These are phyloP conservation scores for Podila epicladia DNA, from an alignment of 192 early-diverging fungal genomes.

Conservation along the genomic window DNA sequence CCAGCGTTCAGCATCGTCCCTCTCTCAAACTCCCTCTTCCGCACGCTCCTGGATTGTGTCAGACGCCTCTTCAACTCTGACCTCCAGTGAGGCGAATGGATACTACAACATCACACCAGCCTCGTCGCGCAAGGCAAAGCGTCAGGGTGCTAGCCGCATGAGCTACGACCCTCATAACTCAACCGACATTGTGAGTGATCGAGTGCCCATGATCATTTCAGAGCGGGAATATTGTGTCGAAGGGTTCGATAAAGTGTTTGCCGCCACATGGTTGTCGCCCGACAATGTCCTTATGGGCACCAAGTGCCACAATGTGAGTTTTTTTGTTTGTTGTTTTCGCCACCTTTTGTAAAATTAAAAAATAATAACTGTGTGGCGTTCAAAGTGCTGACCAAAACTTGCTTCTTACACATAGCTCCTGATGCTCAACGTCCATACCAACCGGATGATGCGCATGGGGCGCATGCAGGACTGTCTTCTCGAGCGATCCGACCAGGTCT, in stretches of 20 bases:
- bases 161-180: not conserved
- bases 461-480: slow-evolving; percentile 23
- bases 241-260: slow-evolving; percentile 68
- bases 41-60: slow-evolving; percentile 19
- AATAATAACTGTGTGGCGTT: not conserved
- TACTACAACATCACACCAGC: not conserved
- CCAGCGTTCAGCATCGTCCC: not conserved
- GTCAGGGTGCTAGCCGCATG: not conserved
- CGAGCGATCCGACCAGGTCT: not conserved
- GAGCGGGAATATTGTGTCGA: slow-evolving; percentile 36
- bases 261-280: slow-evolving; percentile 59
- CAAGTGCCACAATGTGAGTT: slow-evolving; percentile 64
- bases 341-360: not conserved
- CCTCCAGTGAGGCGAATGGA: not conserved
- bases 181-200: slow-evolving; percentile 16
- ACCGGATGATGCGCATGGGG: slow-evolving; percentile 7
- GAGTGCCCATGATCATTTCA: slow-evolving; percentile 23
- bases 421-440: slow-evolving; percentile 23
- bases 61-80: no score
- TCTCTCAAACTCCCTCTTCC: slow-evolving; percentile 3
- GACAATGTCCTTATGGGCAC: slow-evolving; percentile 67
- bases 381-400: no score
- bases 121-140: not conserved
- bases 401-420: slow-evolving; percentile 10
- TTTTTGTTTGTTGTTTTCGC: not conserved